These are phyloP conservation scores for Pterula multifida DNA, from an alignment of 1,284 basidiomycete species.

Conservation along the genomic window DNA sequence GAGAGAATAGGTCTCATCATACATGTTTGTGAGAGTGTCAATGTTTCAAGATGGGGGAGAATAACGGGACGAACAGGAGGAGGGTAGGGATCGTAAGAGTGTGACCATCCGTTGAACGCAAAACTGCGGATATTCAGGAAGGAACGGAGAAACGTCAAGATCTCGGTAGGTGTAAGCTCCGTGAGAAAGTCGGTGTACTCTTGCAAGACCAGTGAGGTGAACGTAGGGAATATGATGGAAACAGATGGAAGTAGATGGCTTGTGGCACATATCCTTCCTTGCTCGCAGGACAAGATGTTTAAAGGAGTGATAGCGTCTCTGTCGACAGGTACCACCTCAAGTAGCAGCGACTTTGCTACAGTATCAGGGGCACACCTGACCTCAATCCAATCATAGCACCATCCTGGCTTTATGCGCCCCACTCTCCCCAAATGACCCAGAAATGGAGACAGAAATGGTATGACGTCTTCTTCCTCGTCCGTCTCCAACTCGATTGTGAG, in stretches of 20 bases:
- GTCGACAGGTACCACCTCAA: slow-evolving; percentile 8
- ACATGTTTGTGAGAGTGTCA: slow-evolving; percentile 46
- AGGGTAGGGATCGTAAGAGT: slow-evolving; percentile 22
- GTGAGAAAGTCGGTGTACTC: slow-evolving; percentile 9
- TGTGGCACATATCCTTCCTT: slow-evolving; percentile 23
- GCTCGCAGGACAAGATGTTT: slow-evolving; percentile 35
- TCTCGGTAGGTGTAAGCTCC: slow-evolving; percentile 21
- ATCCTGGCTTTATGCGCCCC: background rate
- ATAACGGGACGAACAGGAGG: slow-evolving; percentile 26
- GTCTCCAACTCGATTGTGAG: slow-evolving; percentile 44
- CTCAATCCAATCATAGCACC: slow-evolving; percentile 40
- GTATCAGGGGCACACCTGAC: slow-evolving; percentile 28
- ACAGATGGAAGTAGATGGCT: background rate
- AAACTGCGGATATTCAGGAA: slow-evolving; percentile 50
- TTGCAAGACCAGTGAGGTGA: background rate
- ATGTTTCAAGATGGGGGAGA: slow-evolving; percentile 41
- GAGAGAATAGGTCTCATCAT: slow-evolving; percentile 52
- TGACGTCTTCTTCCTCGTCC: slow-evolving; percentile 33
- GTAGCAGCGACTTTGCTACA: slow-evolving; percentile 15
- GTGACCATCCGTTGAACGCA: slow-evolving; percentile 41
- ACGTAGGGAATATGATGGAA: background rate
- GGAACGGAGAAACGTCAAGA: slow-evolving; percentile 46
- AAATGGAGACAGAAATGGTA: slow-evolving; percentile 51
- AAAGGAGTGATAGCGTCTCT: slow-evolving; percentile 10
- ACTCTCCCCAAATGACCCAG: slow-evolving; percentile 19